Evolutionary conservation across 352 stramenopile species (phyloP), one percentile per base, ranked within the genome.

Genomic region (Aphanomyces stellatus): DNA sequence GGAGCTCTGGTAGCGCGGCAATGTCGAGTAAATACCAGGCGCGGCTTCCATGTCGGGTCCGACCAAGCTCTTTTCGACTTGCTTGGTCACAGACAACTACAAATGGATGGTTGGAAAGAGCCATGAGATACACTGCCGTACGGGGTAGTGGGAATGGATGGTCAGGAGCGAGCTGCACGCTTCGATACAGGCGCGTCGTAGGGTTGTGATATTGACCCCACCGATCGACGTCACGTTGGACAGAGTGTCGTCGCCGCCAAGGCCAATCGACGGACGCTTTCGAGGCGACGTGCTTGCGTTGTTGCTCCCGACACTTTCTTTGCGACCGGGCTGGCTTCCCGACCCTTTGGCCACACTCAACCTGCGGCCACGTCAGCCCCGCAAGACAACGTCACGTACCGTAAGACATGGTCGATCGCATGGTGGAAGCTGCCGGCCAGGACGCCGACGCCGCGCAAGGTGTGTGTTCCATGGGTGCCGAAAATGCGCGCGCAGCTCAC

Each of bases 401-500:
- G 75, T 37, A 95, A 77, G 34, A 95, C 80, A 15, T 82, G 81
- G 40, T 95, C 86, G 40, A 91, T 68, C 3, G 84, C 86, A 53
- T 88, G 84, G 62, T 95, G 86, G 51, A 93, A 95, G 24, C 80
- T 75, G 13, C 84, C 85, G 4, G 81, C 79, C 68, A 95, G 75
- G 41, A 93, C 80, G n/a, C 81, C 80, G 7, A 80, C 78, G 41
- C 86, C 86, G 34, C 86, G 82, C 19, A 95, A 72, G 0, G 86
- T 95, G 61, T 95, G 84, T 37, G 87, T 90, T 27, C 86, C 86
- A 30, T 90, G 92, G 30, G 89, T 75, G 11, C 79, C 76, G 69
- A 95, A 92, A 13, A 95, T 71, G 30, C 87, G 81, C 0, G 82
- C 91, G 82, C 86, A 95, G 71, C 90, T 95, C 72, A 79, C 90